Conservation (phyloP, 108 stramenopile genomes). For the Thalassiosira profunda region DNA sequence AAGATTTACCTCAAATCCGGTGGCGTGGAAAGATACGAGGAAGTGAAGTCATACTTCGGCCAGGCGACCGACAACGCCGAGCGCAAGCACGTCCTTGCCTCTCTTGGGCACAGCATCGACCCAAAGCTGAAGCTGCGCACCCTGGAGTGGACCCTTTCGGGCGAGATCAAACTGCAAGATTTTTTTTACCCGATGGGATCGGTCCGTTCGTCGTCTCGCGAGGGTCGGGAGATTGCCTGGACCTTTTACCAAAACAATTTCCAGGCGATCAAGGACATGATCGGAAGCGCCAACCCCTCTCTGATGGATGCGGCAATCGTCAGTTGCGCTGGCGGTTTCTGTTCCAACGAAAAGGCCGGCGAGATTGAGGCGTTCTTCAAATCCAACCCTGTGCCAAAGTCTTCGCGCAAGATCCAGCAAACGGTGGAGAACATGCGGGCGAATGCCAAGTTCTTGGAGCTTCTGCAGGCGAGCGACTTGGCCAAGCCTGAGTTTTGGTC, state of each 20-base stretch:
- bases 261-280: constrained; percentile 76
- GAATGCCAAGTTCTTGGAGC: constrained; percentile 74
- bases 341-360: constrained; percentile 79
- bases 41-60: constrained; percentile 73
- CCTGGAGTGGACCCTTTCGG: constrained; percentile 92
- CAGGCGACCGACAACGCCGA: constrained; percentile 85
- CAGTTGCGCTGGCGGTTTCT: constrained; percentile 86
- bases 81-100: constrained; percentile 74
- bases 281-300: constrained; percentile 85
- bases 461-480: constrained; percentile 67
- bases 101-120: constrained; percentile 73
- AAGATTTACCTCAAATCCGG: constrained; percentile 93
- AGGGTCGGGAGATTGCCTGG: constrained; percentile 92
- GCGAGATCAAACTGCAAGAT: constrained; percentile 96
- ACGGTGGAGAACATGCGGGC: constrained; percentile 83
- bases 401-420: constrained; percentile 88
- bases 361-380: constrained; percentile 95
- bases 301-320: constrained; percentile 94
- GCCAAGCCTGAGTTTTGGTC: constrained; percentile 64
- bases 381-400: constrained; percentile 76
- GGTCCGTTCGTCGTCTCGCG: constrained; percentile 70
- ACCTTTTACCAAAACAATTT: constrained; percentile 91
- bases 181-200: constrained; percentile 96
- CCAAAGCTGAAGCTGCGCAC: constrained; percentile 77
- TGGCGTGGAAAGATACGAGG: constrained; percentile 82